Evolutionary conservation across 371 early-diverging fungal species (phyloP).

Genomic region (Zychaea mexicana): DNA sequence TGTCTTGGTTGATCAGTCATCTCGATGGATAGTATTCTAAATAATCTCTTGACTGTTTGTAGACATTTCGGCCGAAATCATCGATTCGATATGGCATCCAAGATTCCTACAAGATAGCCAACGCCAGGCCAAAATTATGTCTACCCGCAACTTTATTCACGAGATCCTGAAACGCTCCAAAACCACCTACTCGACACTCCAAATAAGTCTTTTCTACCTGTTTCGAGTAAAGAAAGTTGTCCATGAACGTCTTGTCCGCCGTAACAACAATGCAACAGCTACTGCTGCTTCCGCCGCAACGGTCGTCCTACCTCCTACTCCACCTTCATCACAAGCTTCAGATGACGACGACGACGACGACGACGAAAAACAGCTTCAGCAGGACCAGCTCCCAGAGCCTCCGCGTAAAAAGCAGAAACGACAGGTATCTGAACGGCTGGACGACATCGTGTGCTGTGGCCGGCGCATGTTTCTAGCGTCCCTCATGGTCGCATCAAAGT

Average conservation of each 20-base stretch:
- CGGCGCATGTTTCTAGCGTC: slow-evolving; percentile 75
- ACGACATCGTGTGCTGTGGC: slow-evolving; percentile 58
- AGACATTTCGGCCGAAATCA: slow-evolving; percentile 36
- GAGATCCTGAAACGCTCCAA: slow-evolving; percentile 74
- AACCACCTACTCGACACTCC: slow-evolving; percentile 77
- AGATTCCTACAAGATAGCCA: slow-evolving; percentile 14
- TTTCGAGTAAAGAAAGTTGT: slow-evolving; percentile 45
- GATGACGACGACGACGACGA: background rate
- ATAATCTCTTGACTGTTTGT: background rate
- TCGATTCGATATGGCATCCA: slow-evolving; percentile 42
- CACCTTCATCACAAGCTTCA: slow-evolving; percentile 9
- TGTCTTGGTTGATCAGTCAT: too few relatives aligned
- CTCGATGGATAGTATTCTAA: too few relatives aligned
- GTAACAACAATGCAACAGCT: too few relatives aligned
- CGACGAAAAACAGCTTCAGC: background rate
- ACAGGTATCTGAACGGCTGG: slow-evolving; percentile 16
- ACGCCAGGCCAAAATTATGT: slow-evolving; percentile 42
- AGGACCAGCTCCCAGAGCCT: background rate
- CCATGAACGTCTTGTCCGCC: slow-evolving; percentile 28
- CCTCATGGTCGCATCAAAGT: slow-evolving; percentile 71
- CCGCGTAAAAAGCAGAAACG: background rate
- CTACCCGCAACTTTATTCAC: slow-evolving; percentile 58
- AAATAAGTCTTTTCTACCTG: slow-evolving; percentile 68
- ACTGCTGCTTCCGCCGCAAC: too few relatives aligned
- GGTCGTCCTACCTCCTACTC: slow-evolving; percentile 6